phyloP scores from a whole-genome alignment of 805 yeast genomes.

The Novakomyces olei region DNA sequence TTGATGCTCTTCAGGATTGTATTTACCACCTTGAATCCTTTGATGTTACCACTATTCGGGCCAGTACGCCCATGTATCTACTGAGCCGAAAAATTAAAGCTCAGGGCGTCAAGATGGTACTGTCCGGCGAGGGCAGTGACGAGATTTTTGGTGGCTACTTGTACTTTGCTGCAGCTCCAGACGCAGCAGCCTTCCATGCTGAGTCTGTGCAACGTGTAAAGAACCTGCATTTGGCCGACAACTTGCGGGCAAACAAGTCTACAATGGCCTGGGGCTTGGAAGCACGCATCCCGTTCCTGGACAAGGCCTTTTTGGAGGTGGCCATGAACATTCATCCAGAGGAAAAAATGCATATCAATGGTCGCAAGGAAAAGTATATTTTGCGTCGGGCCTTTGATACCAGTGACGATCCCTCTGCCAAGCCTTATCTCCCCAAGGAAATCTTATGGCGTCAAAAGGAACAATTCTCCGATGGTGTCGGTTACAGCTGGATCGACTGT shows the following conservation, averaged over 20 bases:
- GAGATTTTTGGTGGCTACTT: constrained; percentile 97
- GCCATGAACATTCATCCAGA: constrained; percentile 88
- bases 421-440: constrained; percentile 87
- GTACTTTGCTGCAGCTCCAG: constrained; percentile 92
- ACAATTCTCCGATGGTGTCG: constrained; percentile 98
- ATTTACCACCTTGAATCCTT: constrained; percentile 90
- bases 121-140: constrained; percentile 97
- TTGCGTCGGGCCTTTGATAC: constrained; percentile 96
- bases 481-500: constrained; percentile 98
- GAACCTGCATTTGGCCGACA: constrained; percentile 91
- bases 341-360: constrained; percentile 68
- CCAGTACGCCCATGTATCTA: constrained; percentile 97
- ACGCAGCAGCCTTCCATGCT: constrained; percentile 75
- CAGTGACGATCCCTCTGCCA: constrained; percentile 47
- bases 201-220: constrained; percentile 92
- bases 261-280: constrained; percentile 99
- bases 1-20: constrained; percentile 85
- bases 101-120: constrained; percentile 97
- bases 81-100: constrained; percentile 94
- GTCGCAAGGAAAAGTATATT: constrained; percentile 81
- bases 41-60: constrained; percentile 96
- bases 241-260: constrained; percentile 96
- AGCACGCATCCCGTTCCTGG: constrained; percentile 98
- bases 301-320: constrained; percentile 71
- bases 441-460: constrained; percentile 99